These are phyloP conservation scores for Microbotryum violaceum DNA, from an alignment of 1,284 basidiomycete genomes.

Conservation along the genomic window DNA sequence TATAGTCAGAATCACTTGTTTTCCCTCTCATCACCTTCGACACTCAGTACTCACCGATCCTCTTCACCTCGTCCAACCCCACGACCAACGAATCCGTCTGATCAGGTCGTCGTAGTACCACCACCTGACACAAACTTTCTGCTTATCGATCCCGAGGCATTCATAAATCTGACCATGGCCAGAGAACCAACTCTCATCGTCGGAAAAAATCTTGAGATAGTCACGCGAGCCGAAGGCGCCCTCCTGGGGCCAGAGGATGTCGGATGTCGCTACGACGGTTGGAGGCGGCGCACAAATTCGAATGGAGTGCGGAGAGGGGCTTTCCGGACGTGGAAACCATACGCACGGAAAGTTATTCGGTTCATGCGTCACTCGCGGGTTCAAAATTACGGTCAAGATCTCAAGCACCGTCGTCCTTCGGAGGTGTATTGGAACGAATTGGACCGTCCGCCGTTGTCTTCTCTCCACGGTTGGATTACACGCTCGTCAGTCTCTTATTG, in stretches of 20 bases:
- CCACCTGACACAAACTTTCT: constrained; percentile 34
- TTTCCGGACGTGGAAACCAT: no score
- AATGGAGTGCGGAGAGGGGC: no score
- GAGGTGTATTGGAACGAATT: constrained; percentile 24
- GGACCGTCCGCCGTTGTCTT: constrained; percentile 26
- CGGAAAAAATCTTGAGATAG: constrained; percentile 34
- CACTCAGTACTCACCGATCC: no score
- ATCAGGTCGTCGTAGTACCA: constrained; percentile 25
- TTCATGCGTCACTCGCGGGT: constrained; percentile 3
- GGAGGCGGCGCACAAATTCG: no score
- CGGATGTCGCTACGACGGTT: constrained; percentile 17
- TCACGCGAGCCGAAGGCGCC: constrained; percentile 26
- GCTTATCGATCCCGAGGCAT: constrained; percentile 36
- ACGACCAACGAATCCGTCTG: no score
- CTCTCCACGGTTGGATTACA: no score
- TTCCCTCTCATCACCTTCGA: no score
- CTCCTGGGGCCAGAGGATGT: constrained; percentile 27
- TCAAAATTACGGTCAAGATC: constrained; percentile 31
- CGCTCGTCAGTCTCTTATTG: no score
- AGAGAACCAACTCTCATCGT: constrained; percentile 37
- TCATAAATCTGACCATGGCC: constrained; percentile 38
- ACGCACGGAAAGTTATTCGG: no score
- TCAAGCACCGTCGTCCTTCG: constrained; percentile 29
- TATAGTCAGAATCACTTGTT: no score
- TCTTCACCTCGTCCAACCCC: no score